Evolutionary conservation across 139 green algal genomes (phyloP).

Genomic region (Picochlorum sp.): DNA sequence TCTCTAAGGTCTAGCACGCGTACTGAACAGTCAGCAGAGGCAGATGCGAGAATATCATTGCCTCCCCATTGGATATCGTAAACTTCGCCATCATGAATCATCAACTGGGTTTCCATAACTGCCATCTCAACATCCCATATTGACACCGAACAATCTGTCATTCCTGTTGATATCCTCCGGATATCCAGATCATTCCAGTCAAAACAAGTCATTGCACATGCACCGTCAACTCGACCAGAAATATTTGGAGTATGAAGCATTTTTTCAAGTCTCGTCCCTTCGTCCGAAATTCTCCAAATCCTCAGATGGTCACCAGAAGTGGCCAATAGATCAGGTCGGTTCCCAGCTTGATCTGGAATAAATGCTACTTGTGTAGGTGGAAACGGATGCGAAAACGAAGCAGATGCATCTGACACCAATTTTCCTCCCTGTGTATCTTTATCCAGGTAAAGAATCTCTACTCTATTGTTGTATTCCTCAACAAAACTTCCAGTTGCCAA

Average conservation of each 20-base stretch:
- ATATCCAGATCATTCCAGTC: conserved; percentile 94
- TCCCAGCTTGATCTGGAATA: conserved; percentile 57
- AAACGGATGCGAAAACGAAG: conserved; percentile 81
- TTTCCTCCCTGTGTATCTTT: conserved; percentile 59
- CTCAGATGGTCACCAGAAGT: conserved; percentile 84
- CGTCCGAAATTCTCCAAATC: conserved; percentile 74
- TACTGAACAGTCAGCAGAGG: conserved; percentile 87
- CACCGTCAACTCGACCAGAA: conserved; percentile 4
- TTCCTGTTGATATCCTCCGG: conserved; percentile 73
- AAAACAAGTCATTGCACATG: conserved; percentile 84
- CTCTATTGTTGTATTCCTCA: conserved; percentile 77
- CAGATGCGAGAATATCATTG: conserved; percentile 87
- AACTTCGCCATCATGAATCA: conserved; percentile 88
- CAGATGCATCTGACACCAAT: conserved; percentile 45
- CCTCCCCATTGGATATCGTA: conserved; percentile 97
- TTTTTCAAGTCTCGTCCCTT: conserved; percentile 57
- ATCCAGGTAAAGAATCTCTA: conserved; percentile 78
- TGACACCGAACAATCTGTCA: conserved; percentile 94
- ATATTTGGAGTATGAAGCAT: conserved; percentile 60
- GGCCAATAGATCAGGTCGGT: conserved; percentile 75
- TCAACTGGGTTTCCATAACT: conserved; percentile 84
- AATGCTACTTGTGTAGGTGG: conserved; percentile 92
- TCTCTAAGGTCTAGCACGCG: conserved; percentile 94
- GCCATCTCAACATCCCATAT: conserved; percentile 94
- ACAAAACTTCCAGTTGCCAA: conserved; percentile 86